Conservation (phyloP, 805 yeast genomes). For the Lipomyces japonicus region DNA sequence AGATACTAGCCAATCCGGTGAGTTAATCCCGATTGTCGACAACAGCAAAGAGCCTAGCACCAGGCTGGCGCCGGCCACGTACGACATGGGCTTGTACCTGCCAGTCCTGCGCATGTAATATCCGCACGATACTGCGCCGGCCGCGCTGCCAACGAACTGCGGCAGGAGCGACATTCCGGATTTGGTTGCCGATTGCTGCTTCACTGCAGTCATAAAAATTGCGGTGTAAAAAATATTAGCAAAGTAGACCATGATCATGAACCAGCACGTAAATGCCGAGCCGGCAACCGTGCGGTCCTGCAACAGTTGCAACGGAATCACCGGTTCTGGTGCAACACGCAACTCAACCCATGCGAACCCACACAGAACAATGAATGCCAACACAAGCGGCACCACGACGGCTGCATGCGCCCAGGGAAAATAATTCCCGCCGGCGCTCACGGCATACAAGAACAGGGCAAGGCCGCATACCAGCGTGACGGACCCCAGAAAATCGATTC, state of each 20-base stretch:
- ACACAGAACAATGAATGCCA: constrained; percentile 38
- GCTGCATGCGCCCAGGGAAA: constrained; percentile 46
- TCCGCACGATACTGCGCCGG: constrained; percentile 67
- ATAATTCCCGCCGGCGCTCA: constrained; percentile 62
- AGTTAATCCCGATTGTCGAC: constrained; percentile 26
- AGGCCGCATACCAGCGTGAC: constrained; percentile 55
- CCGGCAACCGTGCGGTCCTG: constrained; percentile 57
- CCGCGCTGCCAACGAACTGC: constrained; percentile 65
- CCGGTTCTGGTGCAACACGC: constrained; percentile 56
- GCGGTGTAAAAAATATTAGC: constrained; percentile 67
- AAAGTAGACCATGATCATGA: constrained; percentile 63
- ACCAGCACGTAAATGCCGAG: constrained; percentile 66
- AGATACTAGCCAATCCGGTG: constrained; percentile 30
- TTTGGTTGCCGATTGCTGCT: constrained; percentile 50
- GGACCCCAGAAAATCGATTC: constrained; percentile 66
- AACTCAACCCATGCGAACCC: constrained; percentile 52
- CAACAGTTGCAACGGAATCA: constrained; percentile 58
- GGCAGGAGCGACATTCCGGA: constrained; percentile 50
- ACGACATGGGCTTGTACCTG: constrained; percentile 50
- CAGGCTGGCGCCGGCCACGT: constrained; percentile 43
- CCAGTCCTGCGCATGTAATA: constrained; percentile 65
- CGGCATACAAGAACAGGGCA: constrained; percentile 54
- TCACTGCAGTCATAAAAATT: constrained; percentile 55
- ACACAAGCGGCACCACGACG: constrained; percentile 39
- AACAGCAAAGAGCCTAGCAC: constrained; percentile 47